Percentiles rank a stretch among this genome's conserved stretches.
Evolutionary conservation across 306 rosid genomes (phyloP).

Genomic region (Inga laurina): DNA sequence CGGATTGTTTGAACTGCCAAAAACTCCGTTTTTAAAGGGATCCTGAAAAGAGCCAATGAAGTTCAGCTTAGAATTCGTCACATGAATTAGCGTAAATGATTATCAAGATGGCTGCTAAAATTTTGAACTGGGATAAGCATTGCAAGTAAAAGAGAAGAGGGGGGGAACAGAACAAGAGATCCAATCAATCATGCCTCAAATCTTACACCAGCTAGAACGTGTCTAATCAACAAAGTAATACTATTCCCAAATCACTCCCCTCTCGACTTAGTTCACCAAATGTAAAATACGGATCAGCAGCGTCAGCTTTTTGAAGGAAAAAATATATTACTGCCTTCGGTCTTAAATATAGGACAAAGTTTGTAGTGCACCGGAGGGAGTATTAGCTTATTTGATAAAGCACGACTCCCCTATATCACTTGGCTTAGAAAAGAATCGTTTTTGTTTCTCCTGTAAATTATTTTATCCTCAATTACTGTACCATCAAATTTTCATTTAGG

Average conservation of each 20-base stretch:
- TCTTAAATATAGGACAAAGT: no score
- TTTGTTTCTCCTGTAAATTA: not conserved
- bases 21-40: slow-evolving; percentile 87
- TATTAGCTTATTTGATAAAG: not conserved
- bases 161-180: not conserved
- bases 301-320: not conserved
- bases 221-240: not conserved
- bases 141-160: not conserved
- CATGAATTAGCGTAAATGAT: not conserved
- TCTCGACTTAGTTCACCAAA: not conserved
- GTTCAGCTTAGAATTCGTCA: slow-evolving; percentile 11
- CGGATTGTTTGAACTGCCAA: slow-evolving; percentile 85
- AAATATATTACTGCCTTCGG: no score
- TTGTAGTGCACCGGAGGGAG: no score
- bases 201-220: not conserved
- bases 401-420: not conserved
- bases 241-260: not conserved
- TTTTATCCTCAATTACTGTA: not conserved
- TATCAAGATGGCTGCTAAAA: slow-evolving; percentile 14
- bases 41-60: slow-evolving; percentile 59
- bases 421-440: not conserved
- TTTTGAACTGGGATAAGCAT: not conserved
- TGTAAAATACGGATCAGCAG: not conserved
- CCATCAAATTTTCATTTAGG: not conserved
- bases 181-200: not conserved